Percentiles rank a stretch among this genome's conserved stretches.
Evolutionary conservation across 306 rosid species (phyloP).

Genomic region (Castanospermum australe): DNA sequence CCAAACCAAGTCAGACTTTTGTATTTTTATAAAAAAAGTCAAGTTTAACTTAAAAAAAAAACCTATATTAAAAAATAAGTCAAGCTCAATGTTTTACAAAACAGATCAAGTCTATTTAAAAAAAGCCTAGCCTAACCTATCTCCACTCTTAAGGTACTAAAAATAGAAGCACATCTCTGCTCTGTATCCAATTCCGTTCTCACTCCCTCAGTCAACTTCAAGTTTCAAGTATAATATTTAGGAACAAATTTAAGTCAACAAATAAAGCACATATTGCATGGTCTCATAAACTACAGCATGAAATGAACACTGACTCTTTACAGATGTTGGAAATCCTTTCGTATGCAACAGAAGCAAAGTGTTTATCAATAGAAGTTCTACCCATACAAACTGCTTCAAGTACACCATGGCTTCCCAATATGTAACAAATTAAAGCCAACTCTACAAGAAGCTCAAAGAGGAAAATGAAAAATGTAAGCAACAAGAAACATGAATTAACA

Average conservation of each 20-base stretch:
- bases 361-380: conserved; percentile 26
- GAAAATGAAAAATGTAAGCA: conserved; percentile 48
- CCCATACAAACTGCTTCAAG: conserved; percentile 37
- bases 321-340: conserved; percentile 42
- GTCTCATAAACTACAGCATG: not conserved
- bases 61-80: too few species aligned
- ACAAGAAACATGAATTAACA: conserved; percentile 65
- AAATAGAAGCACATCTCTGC: not conserved
- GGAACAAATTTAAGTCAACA: not conserved
- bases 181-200: not conserved
- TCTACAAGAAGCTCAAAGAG: conserved; percentile 53
- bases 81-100: too few species aligned
- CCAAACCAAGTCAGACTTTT: too few species aligned
- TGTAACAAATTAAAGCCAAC: conserved; percentile 58
- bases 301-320: conserved; percentile 25
- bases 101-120: too few species aligned
- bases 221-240: not conserved
- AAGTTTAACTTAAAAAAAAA: too few species aligned
- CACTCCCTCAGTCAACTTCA: not conserved
- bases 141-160: not conserved
- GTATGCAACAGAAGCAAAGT: conserved; percentile 35
- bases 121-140: too few species aligned
- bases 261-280: conserved; percentile 1
- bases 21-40: too few species aligned
- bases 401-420: conserved; percentile 47